phyloP scores from a whole-genome alignment of 495 filamentous ascomycete species.

The Hypomontagnella submonticulosa region DNA sequence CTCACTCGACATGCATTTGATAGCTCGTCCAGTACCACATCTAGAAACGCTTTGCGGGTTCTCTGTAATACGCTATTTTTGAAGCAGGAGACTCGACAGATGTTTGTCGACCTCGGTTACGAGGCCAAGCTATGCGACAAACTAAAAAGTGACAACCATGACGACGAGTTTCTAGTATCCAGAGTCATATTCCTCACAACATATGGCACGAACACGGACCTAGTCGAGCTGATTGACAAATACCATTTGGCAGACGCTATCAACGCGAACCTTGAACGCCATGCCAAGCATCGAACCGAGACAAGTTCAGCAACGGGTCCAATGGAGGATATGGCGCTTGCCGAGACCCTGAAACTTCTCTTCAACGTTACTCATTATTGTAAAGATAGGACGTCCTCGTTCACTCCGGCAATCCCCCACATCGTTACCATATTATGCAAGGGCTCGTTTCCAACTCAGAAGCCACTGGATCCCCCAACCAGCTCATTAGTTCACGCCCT shows the following conservation, averaged over 20 bases:
- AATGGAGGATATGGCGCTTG: conserved; percentile 82
- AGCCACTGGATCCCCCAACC: conserved; percentile 56
- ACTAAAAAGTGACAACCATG: conserved; percentile 78
- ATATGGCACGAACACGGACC: conserved; percentile 78
- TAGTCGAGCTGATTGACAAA: conserved; percentile 74
- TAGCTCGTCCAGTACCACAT: conserved; percentile 65
- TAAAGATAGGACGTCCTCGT: conserved; percentile 66
- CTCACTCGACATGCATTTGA: conserved; percentile 79
- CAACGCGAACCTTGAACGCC: conserved; percentile 71
- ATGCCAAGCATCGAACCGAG: conserved; percentile 57
- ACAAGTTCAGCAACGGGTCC: conserved; percentile 57
- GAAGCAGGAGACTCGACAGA: conserved; percentile 74
- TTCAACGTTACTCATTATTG: conserved; percentile 87
- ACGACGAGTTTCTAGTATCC: conserved; percentile 89
- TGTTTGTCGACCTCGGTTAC: conserved; percentile 83
- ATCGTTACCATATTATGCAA: conserved; percentile 77
- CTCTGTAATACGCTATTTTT: conserved; percentile 89
- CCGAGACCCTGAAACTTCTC: conserved; percentile 85
- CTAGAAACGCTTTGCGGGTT: conserved; percentile 82
- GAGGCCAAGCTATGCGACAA: conserved; percentile 74
- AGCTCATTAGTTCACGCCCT: conserved; percentile 81
- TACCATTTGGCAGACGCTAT: conserved; percentile 77
- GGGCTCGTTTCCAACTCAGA: conserved; percentile 46
- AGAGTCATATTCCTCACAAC: conserved; percentile 88
- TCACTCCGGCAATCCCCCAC: conserved; percentile 73